Conservation (phyloP, 2,329 filamentous ascomycete genomes). For the Epichloe glyceriae region DNA sequence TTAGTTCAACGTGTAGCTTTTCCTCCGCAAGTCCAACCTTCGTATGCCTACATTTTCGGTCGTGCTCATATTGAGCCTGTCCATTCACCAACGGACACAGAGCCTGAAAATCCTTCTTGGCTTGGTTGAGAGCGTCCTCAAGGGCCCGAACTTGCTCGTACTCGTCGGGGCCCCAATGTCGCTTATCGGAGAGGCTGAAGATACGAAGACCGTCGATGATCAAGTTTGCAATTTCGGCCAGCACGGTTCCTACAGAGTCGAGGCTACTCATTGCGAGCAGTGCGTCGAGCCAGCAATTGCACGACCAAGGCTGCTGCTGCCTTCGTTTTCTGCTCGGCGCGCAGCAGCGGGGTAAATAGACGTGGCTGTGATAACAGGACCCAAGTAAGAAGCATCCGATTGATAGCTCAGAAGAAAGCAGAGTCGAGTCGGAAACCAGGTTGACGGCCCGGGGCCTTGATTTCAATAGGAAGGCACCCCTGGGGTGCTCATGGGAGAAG, state of each 20-base stretch:
- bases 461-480: not conserved
- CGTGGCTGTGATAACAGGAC: not conserved
- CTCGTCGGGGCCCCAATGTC: constrained; percentile 45
- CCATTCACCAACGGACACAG: constrained; percentile 42
- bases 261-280: constrained; percentile 22
- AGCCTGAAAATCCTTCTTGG: constrained; percentile 47
- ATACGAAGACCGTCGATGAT: constrained; percentile 40
- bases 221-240: constrained; percentile 43
- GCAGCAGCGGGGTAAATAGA: not conserved
- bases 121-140: constrained; percentile 43
- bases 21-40: too few species aligned
- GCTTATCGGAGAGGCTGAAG: constrained; percentile 43
- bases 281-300: not conserved
- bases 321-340: not conserved
- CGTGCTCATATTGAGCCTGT: constrained; percentile 43
- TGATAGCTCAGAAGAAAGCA: not conserved
- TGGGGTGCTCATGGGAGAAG: constrained; percentile 1
- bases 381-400: not conserved
- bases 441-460: not conserved
- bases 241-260: constrained; percentile 44
- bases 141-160: constrained; percentile 44
- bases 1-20: not conserved
- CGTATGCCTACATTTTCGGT: constrained; percentile 33
- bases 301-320: not conserved
- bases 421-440: not conserved